Evolutionary conservation across 495 filamentous ascomycete species (phyloP).

Genomic region (Aspergillus steynii): DNA sequence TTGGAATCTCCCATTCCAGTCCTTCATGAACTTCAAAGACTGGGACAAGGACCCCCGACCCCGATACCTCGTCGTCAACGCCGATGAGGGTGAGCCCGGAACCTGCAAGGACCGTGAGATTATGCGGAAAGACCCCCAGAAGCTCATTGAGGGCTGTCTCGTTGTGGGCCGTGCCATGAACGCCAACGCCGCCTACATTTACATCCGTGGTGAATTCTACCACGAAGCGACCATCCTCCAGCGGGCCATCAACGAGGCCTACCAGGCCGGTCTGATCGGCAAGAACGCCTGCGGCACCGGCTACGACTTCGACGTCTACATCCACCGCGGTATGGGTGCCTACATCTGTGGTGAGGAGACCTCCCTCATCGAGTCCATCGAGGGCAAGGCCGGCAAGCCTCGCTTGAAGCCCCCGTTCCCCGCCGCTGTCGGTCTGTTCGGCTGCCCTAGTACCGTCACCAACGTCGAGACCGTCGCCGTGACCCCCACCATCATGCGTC

Average conservation of each 20-base stretch:
- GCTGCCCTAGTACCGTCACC: conserved; percentile 95
- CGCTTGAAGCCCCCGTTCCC: conserved; percentile 98
- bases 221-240: conserved; percentile 94
- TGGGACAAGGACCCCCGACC: conserved; percentile 98
- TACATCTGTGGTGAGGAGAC: conserved; percentile 99
- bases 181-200: conserved; percentile 97
- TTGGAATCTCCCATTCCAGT: conserved; percentile 50
- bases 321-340: conserved; percentile 95
- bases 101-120: conserved; percentile 99
- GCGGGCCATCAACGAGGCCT: conserved; percentile 94
- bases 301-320: conserved; percentile 96
- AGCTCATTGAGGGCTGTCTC: conserved; percentile 94
- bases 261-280: conserved; percentile 87
- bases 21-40: conserved; percentile 99
- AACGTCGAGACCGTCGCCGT: conserved; percentile 98
- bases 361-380: conserved; percentile 93
- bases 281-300: conserved; percentile 97
- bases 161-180: conserved; percentile 98
- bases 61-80: conserved; percentile 95
- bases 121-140: conserved; percentile 99
- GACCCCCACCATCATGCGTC: conserved; percentile 91
- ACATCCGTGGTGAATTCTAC: conserved; percentile 98
- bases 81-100: conserved; percentile 97
- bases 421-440: conserved; percentile 93
- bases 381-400: conserved; percentile 98